These are phyloP conservation scores for Pittosporum tobira DNA, from an alignment of 129 eudicot genomes.

Conservation along the genomic window DNA sequence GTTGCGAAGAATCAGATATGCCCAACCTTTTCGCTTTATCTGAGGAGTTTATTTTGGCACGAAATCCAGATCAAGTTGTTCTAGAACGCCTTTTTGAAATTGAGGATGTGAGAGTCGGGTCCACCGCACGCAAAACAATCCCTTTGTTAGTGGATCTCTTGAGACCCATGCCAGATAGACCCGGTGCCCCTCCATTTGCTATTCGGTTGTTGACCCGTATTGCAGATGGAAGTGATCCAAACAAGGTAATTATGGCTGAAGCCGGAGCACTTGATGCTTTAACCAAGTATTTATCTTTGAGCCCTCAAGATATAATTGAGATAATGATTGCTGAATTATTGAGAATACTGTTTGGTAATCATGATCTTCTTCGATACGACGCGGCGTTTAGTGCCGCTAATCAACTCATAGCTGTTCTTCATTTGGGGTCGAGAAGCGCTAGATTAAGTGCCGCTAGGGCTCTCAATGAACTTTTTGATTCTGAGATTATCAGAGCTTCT, in stretches of 20 bases:
- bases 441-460: conserved; percentile 70
- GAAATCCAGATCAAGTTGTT: conserved; percentile 57
- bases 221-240: conserved; percentile 71
- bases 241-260: conserved; percentile 74
- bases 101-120: conserved; percentile 58
- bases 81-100: conserved; percentile 51
- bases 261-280: conserved; percentile 68
- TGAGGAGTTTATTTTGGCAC: conserved; percentile 51
- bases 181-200: conserved; percentile 57
- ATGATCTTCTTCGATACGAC: conserved; percentile 51
- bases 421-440: conserved; percentile 61
- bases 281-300: conserved; percentile 56
- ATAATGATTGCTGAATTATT: conserved; percentile 54
- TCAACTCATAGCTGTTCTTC: conserved; percentile 77
- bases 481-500: conserved; percentile 49
- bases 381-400: conserved; percentile 43
- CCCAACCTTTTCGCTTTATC: conserved; percentile 54
- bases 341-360: conserved; percentile 51
- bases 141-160: conserved; percentile 70
- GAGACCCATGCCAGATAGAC: conserved; percentile 79
- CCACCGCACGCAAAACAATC: conserved; percentile 56
- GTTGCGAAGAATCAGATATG: conserved; percentile 55
- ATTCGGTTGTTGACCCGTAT: conserved; percentile 48
- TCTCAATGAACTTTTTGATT: conserved; percentile 51
- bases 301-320: conserved; percentile 67